phyloP scores from a whole-genome alignment of 495 filamentous ascomycete species.

The Hyaloscypha bicolor region DNA sequence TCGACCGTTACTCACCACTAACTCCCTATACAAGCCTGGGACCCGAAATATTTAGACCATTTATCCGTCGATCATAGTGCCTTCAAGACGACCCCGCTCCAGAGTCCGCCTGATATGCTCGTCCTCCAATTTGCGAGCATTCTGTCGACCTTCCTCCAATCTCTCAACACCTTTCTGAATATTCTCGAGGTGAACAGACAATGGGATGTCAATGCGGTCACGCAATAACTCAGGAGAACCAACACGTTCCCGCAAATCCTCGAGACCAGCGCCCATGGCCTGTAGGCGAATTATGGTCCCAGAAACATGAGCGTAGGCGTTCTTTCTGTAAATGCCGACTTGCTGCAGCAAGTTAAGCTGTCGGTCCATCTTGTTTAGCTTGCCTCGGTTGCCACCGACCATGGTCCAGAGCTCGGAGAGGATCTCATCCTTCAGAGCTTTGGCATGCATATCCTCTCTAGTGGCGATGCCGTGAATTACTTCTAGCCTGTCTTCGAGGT shows the following conservation, averaged over 20 bases:
- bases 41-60: background rate
- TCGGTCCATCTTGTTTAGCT: constrained; percentile 54
- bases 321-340: constrained; percentile 59
- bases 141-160: constrained; percentile 57
- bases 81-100: constrained; percentile 31
- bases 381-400: constrained; percentile 62
- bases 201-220: constrained; percentile 52
- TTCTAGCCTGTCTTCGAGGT: constrained; percentile 64
- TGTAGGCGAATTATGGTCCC: constrained; percentile 64
- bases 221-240: constrained; percentile 58
- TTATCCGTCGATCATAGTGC: constrained; percentile 23
- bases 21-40: background rate
- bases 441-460: constrained; percentile 47
- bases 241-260: constrained; percentile 67
- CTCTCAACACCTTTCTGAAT: constrained; percentile 68
- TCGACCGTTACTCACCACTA: background rate
- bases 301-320: constrained; percentile 60
- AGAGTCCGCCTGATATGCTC: constrained; percentile 55
- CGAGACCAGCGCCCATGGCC: constrained; percentile 65
- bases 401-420: constrained; percentile 68
- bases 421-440: constrained; percentile 58
- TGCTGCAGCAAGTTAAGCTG: constrained; percentile 60
- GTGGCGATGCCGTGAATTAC: constrained; percentile 64
- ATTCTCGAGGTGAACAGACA: constrained; percentile 69
- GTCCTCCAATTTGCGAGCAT: constrained; percentile 58